Conservation (phyloP, 345 rosid genomes). For the Rhodomyrtus tomentosa region DNA sequence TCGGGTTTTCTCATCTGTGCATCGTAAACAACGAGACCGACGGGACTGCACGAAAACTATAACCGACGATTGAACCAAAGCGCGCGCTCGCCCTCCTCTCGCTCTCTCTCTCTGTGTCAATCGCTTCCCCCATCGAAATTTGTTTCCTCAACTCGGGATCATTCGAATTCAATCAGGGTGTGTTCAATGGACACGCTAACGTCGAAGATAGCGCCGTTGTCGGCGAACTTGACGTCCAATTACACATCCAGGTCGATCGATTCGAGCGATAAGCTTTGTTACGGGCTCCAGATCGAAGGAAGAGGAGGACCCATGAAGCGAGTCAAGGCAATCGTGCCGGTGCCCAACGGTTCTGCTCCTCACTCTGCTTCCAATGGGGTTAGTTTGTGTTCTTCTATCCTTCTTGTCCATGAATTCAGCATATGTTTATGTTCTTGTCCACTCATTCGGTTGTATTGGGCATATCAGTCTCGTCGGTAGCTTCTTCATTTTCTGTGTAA, state of each 20-base stretch:
- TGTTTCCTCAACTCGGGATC: not conserved
- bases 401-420: not conserved
- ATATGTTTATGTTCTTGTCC: not conserved
- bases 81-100: not conserved
- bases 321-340: not conserved
- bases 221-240: slow-evolving; percentile 9
- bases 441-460: not conserved
- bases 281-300: slow-evolving; percentile 1
- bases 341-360: slow-evolving; percentile 33
- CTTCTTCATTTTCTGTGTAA: not conserved
- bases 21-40: not conserved
- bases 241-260: slow-evolving; percentile 9
- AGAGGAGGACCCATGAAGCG: not conserved
- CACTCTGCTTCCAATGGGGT: slow-evolving; percentile 35
- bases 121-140: not conserved
- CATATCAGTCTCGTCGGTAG: not conserved
- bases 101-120: not conserved
- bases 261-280: not conserved
- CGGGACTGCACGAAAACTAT: not conserved
- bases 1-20: not conserved
- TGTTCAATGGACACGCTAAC: slow-evolving; percentile 16
- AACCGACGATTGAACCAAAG: not conserved
- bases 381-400: not conserved
- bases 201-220: slow-evolving; percentile 13
- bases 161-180: not conserved